Evolutionary conservation across 306 rosid genomes (phyloP), one percentile per base, ranked within the genome.

Genomic region (Citrullus colocynthis): DNA sequence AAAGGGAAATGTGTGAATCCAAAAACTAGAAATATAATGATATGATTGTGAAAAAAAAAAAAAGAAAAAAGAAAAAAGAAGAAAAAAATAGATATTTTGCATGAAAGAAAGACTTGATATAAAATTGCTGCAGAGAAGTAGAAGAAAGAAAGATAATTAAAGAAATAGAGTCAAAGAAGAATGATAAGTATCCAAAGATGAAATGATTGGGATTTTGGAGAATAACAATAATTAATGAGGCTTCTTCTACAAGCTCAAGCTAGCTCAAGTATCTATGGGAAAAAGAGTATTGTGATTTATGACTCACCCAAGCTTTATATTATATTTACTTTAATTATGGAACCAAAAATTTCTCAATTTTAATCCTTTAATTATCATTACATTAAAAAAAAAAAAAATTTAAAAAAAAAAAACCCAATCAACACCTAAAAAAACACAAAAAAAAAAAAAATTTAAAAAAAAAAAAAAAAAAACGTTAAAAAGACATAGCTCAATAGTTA

Each of bases 221-320:
- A 76, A 76, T 76, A 74, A 32, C 59, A 54, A 74, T 30, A 54
- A 74, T 30, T 28, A 51, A 54, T 74, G 42, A 74, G 12, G 39
- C 72, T 69, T 79, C 62, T 71, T 56, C 32, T 79, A 51, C 45
- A 54, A 60, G 78, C 18, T 18, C 11, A 80, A 63, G 79, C 24
- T 74, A 73, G 18, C 61, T 55, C 57, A 74, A 61, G 18, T 61
- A 60, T 48, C 17, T 54, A 55, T 57, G 41, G 41, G 75, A 42
- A 13, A 52, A 15, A 18, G 16, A 9, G 55, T 32, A 2, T 32
- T 32, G 36, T 32, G 42, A 14, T 7, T 14, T 44, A 9, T 28
- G 42, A 72, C 59, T 72, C 77, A 72, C 8, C 60, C 16, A 48
- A 60, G 10, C 28, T 45, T 44, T 72, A 24, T 13, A 52, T 52